Conservation (phyloP, 2,329 filamentous ascomycete species). For the Colletotrichum sp. region DNA sequence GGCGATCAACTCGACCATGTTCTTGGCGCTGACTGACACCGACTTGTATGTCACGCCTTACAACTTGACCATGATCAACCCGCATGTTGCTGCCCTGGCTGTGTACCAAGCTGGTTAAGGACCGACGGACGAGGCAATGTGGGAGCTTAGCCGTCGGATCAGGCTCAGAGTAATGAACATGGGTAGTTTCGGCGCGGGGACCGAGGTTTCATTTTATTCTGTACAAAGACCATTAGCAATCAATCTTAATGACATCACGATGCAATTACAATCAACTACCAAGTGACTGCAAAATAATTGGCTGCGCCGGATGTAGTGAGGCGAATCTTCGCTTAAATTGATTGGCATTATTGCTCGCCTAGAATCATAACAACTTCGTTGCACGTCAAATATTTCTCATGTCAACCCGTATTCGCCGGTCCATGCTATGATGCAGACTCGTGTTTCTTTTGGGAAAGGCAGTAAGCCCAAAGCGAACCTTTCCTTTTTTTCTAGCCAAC, state of each 20-base stretch:
- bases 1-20: conserved; percentile 79
- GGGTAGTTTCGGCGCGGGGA: accelerated
- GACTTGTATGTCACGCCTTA: conserved; percentile 76
- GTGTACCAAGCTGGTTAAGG: conserved; percentile 78
- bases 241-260: not conserved
- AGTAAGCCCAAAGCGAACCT: not conserved
- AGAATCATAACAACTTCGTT: not conserved
- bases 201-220: not conserved
- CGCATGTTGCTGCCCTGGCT: conserved; percentile 75
- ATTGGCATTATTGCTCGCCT: conserved; percentile 13
- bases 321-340: not conserved
- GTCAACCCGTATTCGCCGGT: not conserved
- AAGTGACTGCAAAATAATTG: not conserved
- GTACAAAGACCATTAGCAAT: not conserved
- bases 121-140: accelerated
- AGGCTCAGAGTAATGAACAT: accelerated
- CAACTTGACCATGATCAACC: conserved; percentile 76
- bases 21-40: conserved; percentile 75
- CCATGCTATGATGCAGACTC: not conserved
- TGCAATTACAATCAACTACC: not conserved
- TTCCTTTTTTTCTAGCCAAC: not conserved
- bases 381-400: conserved; percentile 6
- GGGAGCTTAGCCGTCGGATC: accelerated
- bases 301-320: accelerated
- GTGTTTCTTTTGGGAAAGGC: not conserved